Evolutionary conservation across 164 flowering plant species (phyloP), one percentile per base, ranked within the genome.

Genomic region (Malania oleifera): DNA sequence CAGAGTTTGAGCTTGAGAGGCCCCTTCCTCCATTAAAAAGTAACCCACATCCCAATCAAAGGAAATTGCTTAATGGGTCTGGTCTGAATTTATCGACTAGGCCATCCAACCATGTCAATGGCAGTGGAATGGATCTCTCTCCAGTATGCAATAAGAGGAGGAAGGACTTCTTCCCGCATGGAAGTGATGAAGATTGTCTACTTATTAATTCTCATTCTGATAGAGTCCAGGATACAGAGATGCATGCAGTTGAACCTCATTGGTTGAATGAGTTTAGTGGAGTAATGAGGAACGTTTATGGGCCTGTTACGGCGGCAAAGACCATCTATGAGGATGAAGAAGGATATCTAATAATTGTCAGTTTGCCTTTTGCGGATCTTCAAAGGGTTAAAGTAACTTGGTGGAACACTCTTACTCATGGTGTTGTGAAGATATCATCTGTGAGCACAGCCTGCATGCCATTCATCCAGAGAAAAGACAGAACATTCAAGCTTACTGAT

Each of bases 221-320:
- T 24, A 62, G 61, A 24, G 41, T 54, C 45, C 54, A 44, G 35
- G 68, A 70, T 45, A 17, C 25, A n/a, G 74, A 72, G 15, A 29
- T 67, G 13, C 67, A 70, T 47, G 54, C 70, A 0, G 11, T 44
- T n/a, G 75, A 73, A 20, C 77, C 70, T 3, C 56, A 51, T 19
- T 76, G 80, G 80, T 25, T 70, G 37, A 60, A 51, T 40, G 75
- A 73, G 23, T 76, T 76, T 44, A 61, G 48, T 45, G 80, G 80
- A 20, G 77, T 67, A 8, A 73, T 76, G 75, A 73, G 55, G 62
- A 70, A 70, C 50, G 73, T 62, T 0, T 54, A 67, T 62, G 80
- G 80, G 26, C 80, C 80, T 37, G 77, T 73, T 54, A 76, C 77
- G 0, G 74, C 64, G 58, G 77, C 80, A 38, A 73, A 76, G 57